phyloP scores from a whole-genome alignment of 2,329 filamentous ascomycete genomes.

The Ophiostoma pallidulum region DNA sequence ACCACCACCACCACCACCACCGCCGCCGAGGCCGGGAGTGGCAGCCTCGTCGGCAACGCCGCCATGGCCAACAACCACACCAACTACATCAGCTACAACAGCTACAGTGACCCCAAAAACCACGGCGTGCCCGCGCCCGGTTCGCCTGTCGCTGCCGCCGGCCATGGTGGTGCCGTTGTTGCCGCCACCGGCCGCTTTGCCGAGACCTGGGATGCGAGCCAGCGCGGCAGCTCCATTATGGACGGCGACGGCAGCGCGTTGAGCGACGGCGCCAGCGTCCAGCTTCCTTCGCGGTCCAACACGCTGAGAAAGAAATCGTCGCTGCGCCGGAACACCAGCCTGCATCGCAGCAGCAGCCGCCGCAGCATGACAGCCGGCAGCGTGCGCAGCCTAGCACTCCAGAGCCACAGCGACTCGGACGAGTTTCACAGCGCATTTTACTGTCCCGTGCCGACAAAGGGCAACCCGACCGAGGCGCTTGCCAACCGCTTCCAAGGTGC shows the following conservation, averaged over 20 bases:
- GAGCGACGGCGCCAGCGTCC: conserved; percentile 30
- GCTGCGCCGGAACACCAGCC: conserved; percentile 60
- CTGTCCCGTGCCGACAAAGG: conserved; percentile 79
- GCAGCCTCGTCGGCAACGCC: conserved; percentile 11
- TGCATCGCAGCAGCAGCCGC: conserved; percentile 72
- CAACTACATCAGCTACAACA: too few relatives aligned
- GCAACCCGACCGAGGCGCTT: conserved; percentile 79
- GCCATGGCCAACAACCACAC: conserved; percentile 11
- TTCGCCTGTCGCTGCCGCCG: too few relatives aligned
- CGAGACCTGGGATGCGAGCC: conserved; percentile 63
- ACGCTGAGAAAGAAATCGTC: conserved; percentile 87
- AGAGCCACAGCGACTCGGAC: conserved; percentile 57
- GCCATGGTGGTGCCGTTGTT: too few relatives aligned
- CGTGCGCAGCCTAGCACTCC: conserved; percentile 68
- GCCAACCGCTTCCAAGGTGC: conserved; percentile 81
- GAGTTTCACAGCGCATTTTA: conserved; percentile 77
- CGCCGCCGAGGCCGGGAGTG: conserved; percentile 3
- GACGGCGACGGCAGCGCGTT: conserved; percentile 36
- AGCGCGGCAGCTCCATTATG: conserved; percentile 55
- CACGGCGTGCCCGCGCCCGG: too few relatives aligned
- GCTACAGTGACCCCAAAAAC: too few relatives aligned
- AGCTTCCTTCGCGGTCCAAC: conserved; percentile 43
- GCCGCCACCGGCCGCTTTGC: conserved; percentile 44
- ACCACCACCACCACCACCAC: conserved; percentile 17
- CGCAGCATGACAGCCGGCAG: conserved; percentile 78